phyloP scores from a whole-genome alignment of 176 grass and related monocot genomes.

The Juncus effusus region DNA sequence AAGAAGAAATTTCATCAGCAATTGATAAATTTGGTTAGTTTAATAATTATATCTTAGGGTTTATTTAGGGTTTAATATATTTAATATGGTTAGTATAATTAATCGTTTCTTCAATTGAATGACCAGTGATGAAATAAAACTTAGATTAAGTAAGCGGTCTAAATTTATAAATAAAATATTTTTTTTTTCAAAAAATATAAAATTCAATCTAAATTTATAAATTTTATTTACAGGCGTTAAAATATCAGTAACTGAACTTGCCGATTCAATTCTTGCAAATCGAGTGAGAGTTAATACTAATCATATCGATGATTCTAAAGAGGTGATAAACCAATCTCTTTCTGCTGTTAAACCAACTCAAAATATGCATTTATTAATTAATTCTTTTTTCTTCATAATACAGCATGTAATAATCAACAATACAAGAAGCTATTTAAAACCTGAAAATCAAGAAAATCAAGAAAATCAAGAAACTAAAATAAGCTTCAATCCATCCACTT shows the following conservation, averaged over 20 bases:
- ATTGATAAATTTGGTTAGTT: conserved; percentile 74
- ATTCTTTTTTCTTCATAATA: not conserved
- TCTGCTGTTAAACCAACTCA: not conserved
- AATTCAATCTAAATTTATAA: not conserved
- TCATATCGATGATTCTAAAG: conserved; percentile 26
- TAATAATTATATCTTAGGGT: not conserved
- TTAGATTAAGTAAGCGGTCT: not conserved
- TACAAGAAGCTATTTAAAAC: not conserved
- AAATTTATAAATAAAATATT: not conserved
- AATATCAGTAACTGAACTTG: conserved; percentile 45
- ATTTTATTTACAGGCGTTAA: conserved; percentile 50
- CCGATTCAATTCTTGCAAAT: conserved; percentile 68
- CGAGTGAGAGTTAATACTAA: conserved; percentile 42
- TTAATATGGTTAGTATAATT: too few species aligned
- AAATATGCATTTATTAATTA: too few species aligned
- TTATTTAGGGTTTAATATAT: too few species aligned
- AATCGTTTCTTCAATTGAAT: too few species aligned
- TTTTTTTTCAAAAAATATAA: not conserved
- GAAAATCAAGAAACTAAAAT: not conserved
- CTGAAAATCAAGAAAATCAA: not conserved
- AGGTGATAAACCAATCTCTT: conserved; percentile 9
- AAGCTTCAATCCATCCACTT: conserved; percentile 29
- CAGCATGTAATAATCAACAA: conserved; percentile 10
- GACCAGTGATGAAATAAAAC: too few species aligned
- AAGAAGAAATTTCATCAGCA: conserved; percentile 83